Percentiles rank a stretch among this genome's conserved stretches.
These are phyloP conservation scores for Lineolata rhizophorae DNA, from an alignment of 495 filamentous ascomycete genomes.

Conservation along the genomic window DNA sequence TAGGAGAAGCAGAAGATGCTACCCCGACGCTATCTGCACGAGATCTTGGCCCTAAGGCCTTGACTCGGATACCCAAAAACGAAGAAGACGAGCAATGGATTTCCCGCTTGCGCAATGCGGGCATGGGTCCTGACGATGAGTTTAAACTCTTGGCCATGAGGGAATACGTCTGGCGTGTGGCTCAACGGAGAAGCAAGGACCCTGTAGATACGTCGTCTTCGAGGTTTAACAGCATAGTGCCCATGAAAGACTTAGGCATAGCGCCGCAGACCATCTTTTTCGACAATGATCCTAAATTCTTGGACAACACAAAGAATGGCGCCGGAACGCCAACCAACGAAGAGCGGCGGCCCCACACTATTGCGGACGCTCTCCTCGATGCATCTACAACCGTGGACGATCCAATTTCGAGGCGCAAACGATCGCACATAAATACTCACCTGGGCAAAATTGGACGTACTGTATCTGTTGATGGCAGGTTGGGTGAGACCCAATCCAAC, in stretches of 20 bases:
- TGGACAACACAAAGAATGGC: too few relatives aligned
- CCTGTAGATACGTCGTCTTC: conserved; percentile 17
- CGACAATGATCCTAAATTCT: conserved; percentile 36
- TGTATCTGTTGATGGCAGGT: neutral
- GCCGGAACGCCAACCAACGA: conserved; percentile 20
- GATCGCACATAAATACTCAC: conserved; percentile 26
- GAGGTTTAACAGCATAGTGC: conserved; percentile 43
- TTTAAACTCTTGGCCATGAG: conserved; percentile 67
- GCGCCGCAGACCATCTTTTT: conserved; percentile 82
- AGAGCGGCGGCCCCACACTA: too few relatives aligned
- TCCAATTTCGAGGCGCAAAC: conserved; percentile 31
- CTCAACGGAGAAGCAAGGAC: conserved; percentile 42
- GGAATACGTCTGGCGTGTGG: conserved; percentile 83
- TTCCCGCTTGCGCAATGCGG: conserved; percentile 56
- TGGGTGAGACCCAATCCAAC: neutral
- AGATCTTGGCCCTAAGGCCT: conserved; percentile 21
- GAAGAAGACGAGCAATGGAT: conserved; percentile 98
- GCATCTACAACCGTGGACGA: conserved; percentile 77
- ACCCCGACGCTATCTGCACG: conserved; percentile 24
- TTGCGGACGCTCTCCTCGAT: conserved; percentile 77
- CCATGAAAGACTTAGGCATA: conserved; percentile 45
- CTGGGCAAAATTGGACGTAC: conserved; percentile 19
- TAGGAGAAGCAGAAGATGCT: conserved; percentile 28
- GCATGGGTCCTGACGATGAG: conserved; percentile 69
- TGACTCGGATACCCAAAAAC: conserved; percentile 39